Base-by-base conservation (phyloP, 495 filamentous ascomycete species). In the Hypoxylon perforatum region DNA sequence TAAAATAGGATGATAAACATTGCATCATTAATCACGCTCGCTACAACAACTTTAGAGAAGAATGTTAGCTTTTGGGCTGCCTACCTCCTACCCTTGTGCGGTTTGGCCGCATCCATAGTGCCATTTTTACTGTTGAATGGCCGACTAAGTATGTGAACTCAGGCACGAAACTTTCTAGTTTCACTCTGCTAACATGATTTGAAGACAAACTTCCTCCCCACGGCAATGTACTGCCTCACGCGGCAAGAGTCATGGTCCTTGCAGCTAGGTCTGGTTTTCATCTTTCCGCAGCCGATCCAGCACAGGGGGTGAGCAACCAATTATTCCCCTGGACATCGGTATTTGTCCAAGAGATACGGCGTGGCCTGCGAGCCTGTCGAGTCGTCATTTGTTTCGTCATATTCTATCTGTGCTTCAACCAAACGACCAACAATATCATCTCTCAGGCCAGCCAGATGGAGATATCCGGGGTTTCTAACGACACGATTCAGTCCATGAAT, bases 171-270 rank as follows among this genome's bases (percentile, higher is more conserved):
- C 66, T 85, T 28, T 82, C 84, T 54, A 84, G 33, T 65, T 84
- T n/a, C 81, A 81, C 41, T 79, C 78, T 28, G 84, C 83, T 46
- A 80, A 80, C 45, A 81, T 86, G 71, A 86, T 85, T 73, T 77
- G 82, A 28, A 86, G 83, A 22, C 54, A 52, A 56, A 25, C 35
- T n/a, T 17, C 15, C 52, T 10, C 17, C 52, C 19, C 36, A 56
- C 4, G 52, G 52, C 19, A 56, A 41, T 33, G 19, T 44, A 17
- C 28, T 56, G 22, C 35, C 52, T 25, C 36, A 56, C 52, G 38
- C 52, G 25, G 35, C 39, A 14, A 41, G 23, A 19, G 52, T 45
- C 38, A 1, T 56, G 12, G 19, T 23, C 9, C 23, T 56, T 36
- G 52, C 52, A 7, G n/a, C 52, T 12, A n/a, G 52, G 14, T 25